A percentile compares a stretch with the other conserved stretches of the same genome.
These are phyloP conservation scores for Saturnispora zaruensis DNA, from an alignment of 805 yeast species.

Conservation along the genomic window DNA sequence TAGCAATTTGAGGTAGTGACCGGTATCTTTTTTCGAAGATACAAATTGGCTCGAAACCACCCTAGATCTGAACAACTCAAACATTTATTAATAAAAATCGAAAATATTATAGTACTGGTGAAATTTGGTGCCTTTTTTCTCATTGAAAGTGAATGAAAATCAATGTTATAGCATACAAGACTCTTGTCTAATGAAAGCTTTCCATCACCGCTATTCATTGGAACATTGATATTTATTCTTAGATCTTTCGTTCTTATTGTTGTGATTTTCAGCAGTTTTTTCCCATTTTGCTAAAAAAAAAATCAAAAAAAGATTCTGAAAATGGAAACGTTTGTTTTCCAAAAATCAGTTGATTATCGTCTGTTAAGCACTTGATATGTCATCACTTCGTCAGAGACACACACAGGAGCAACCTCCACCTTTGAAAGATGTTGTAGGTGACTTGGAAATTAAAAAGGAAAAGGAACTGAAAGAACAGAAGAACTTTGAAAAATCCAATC, in stretches of 20 bases:
- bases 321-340: neutral
- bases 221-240: neutral
- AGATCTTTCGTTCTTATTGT: neutral
- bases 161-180: no score
- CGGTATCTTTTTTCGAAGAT: no score
- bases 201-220: no score
- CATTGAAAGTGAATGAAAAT: no score
- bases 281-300: neutral
- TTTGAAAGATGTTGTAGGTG: neutral
- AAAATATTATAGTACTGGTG: no score
- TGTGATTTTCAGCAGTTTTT: neutral
- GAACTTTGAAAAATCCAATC: conserved; percentile 11
- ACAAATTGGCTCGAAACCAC: neutral
- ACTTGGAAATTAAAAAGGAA: neutral
- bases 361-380: neutral
- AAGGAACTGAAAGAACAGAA: neutral
- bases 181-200: no score
- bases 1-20: neutral
- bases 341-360: neutral
- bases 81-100: no score
- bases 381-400: neutral
- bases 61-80: no score
- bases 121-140: no score
- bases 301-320: neutral
- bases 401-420: neutral